Evolutionary conservation across 2,329 filamentous ascomycete species (phyloP).

Genomic region (Phyllosticta citribraziliensis): DNA sequence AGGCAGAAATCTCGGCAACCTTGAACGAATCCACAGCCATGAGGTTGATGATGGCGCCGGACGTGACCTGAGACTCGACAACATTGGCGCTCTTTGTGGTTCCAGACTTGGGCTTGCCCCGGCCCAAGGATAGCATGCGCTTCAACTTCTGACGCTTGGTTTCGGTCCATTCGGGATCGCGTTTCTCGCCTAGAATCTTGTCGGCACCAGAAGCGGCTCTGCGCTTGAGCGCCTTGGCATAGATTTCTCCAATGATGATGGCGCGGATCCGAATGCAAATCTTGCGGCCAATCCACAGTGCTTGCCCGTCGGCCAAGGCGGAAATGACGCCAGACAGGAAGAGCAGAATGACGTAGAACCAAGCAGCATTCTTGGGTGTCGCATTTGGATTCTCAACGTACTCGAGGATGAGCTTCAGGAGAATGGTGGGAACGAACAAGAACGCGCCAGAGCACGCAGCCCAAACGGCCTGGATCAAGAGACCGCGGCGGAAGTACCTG

Average conservation of each 20-base stretch:
- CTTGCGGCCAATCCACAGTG: conserved; percentile 86
- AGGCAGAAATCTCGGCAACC: conserved; percentile 86
- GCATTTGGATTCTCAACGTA: conserved; percentile 77
- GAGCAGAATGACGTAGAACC: conserved; percentile 88
- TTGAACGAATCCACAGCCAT: conserved; percentile 99
- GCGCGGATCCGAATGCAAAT: conserved; percentile 88
- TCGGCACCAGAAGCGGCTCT: conserved; percentile 74
- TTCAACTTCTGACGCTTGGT: conserved; percentile 34
- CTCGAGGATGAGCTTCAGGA: conserved; percentile 83
- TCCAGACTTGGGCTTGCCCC: conserved; percentile 42
- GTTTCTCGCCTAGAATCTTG: conserved; percentile 55
- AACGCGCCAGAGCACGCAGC: conserved; percentile 71
- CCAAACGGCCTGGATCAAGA: conserved; percentile 71
- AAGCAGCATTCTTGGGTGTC: conserved; percentile 77
- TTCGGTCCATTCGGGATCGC: conserved; percentile 35
- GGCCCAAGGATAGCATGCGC: conserved; percentile 45
- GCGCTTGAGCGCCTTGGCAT: conserved; percentile 85
- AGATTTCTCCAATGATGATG: conserved; percentile 95
- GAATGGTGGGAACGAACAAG: conserved; percentile 81
- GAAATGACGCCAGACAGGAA: conserved; percentile 74
- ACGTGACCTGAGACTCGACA: conserved; percentile 68
- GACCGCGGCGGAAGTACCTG: conserved; percentile 68
- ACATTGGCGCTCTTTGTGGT: conserved; percentile 33
- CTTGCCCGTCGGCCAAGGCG: conserved; percentile 74
- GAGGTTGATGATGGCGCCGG: conserved; percentile 97